phyloP scores from a whole-genome alignment of 2,329 filamentous ascomycete species.

The Hansfordia pulvinata region DNA sequence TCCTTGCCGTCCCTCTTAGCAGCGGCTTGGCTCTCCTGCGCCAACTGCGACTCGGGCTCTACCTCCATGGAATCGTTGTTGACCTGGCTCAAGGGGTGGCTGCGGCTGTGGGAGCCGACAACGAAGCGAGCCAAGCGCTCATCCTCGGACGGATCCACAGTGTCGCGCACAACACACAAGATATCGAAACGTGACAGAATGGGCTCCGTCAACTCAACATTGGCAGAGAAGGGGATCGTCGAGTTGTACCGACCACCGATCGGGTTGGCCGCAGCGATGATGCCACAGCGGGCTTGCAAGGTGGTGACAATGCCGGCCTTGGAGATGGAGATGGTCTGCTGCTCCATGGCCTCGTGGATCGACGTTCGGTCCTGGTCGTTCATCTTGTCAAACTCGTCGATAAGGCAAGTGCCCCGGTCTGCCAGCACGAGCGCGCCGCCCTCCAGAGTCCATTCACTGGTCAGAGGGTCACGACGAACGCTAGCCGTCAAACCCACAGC shows the following conservation, averaged over 20 bases:
- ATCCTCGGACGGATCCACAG: conserved; percentile 83
- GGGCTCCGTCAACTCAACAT: conserved; percentile 92
- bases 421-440: conserved; percentile 95
- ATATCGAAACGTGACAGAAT: conserved; percentile 98
- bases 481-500: conserved; percentile 96
- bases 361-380: conserved; percentile 97
- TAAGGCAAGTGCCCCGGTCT: conserved; percentile 92
- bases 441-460: conserved; percentile 94
- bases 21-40: conserved; percentile 14
- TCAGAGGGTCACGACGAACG: conserved; percentile 88
- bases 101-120: conserved; percentile 83
- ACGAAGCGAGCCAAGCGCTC: conserved; percentile 91
- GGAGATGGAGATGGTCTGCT: conserved; percentile 97
- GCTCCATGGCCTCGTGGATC: conserved; percentile 99
- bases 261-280: conserved; percentile 93
- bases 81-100: conserved; percentile 49
- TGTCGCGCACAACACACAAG: conserved; percentile 88
- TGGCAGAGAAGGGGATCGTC: conserved; percentile 88
- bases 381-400: conserved; percentile 99
- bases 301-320: conserved; percentile 98
- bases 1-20: too few relatives aligned
- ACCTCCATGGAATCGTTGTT: conserved; percentile 45
- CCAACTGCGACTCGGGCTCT: conserved; percentile 37
- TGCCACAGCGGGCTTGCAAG: conserved; percentile 86
- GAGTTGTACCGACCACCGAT: conserved; percentile 95